Evolutionary conservation across 306 rosid species (phyloP), one percentile per base, ranked within the genome.

Genomic region (Prunus campanulata): DNA sequence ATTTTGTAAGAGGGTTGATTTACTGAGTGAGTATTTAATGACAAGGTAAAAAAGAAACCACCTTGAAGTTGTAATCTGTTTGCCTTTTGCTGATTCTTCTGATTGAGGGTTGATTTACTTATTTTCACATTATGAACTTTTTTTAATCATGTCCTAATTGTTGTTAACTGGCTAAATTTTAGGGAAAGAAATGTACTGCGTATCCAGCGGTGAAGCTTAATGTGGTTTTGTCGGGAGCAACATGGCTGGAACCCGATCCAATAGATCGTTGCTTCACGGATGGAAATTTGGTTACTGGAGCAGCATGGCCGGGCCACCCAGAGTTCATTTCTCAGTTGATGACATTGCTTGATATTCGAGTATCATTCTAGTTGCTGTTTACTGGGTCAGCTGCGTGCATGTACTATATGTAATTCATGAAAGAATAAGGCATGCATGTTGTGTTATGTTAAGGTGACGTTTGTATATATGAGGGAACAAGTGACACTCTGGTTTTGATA

Each of bases 111-210:
- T 29, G 13, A 10, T 11, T 1, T 22, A 42, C 22, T 47, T 51
- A 55, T 19, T 27, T 70, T 27, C 64, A 3, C 15, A 22, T 5
- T 44, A 9, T 24, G 13, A 16, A 16, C 22, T 15, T 44, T 19
- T 46, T 42, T 39, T 39, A 39, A 29, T 14, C n/a, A 39, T 63
- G 49, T 66, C 46, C 24, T 30, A 8, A 57, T 42, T 57, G 19
- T 11, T n/a, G 75, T 25, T 25, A 42, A 24, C 46, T 68, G 48
- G 39, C 24, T 72, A 25, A 72, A 13, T 14, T 71, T 49, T 55
- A 92, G 97, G 98, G 97, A 71, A 92, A 83, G 86, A 92, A 87
- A 79, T 95, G 97, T 50, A 95, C 98, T 27, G 98, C 97, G 7
- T 85, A 92, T 81, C 97, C 96, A 11, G 92, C 89, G 0, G 97